These are phyloP conservation scores for Oropetium thomaeum DNA, from an alignment of 176 grass and related monocot genomes.

Conservation along the genomic window DNA sequence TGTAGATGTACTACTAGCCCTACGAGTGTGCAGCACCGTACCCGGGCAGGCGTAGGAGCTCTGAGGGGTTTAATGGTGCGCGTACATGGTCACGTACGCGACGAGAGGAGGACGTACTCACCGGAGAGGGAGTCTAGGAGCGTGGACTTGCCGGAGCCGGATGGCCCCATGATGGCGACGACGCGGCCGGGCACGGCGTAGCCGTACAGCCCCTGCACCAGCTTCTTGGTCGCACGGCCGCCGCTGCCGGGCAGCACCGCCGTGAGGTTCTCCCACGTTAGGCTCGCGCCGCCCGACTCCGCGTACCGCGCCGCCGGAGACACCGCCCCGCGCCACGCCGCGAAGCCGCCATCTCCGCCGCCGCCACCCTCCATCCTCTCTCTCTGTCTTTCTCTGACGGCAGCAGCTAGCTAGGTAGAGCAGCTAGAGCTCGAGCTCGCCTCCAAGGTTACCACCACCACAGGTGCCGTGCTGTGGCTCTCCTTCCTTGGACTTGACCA, in stretches of 20 bases:
- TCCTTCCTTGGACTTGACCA: background rate
- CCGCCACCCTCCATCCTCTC: constrained; percentile 26
- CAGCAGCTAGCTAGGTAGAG: too few relatives aligned
- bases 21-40: background rate
- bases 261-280: constrained; percentile 96
- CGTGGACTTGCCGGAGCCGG: constrained; percentile 96
- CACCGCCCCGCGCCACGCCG: constrained; percentile 38
- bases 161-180: constrained; percentile 92
- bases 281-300: constrained; percentile 53
- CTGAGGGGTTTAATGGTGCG: background rate
- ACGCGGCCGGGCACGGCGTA: constrained; percentile 88
- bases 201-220: constrained; percentile 73
- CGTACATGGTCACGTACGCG: background rate
- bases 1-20: background rate
- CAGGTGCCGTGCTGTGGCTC: background rate
- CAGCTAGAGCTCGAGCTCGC: background rate
- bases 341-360: background rate
- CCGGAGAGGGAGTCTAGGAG: constrained; percentile 93
- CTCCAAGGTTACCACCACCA: background rate
- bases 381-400: background rate
- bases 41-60: background rate
- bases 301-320: constrained; percentile 42
- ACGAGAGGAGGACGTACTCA: constrained; percentile 3
- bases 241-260: constrained; percentile 71
- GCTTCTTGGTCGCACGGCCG: constrained; percentile 59